Base-by-base conservation (phyloP, 495 filamentous ascomycete species). In the Lasiosphaeria hispida region DNA sequence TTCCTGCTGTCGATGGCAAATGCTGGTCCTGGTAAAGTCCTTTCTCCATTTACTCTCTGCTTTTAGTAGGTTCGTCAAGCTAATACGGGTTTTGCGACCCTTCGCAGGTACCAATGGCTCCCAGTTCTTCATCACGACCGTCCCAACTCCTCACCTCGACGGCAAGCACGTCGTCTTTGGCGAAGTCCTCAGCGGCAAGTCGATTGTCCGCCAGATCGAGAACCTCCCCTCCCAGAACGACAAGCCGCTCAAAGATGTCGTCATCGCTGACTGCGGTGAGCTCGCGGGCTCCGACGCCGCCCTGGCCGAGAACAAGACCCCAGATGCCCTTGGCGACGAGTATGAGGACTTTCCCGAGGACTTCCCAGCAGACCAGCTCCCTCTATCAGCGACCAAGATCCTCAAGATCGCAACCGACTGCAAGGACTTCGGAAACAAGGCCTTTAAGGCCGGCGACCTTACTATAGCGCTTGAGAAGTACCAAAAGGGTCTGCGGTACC, bases 321-420 rank as follows among this genome's bases (percentile, higher is more conserved):
- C 87, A 41, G 95, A 98, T 69, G 75, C 80, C 33, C 92, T 88
- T 14, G 94, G 95, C 50, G 94, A 99, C 73, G 80, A 85, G 10
- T 97, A 95, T 75, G 95, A 97, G 73, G 95, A 97, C 71, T 99
- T 89, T 77, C 93, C 94, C 19, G 92, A 95, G 68, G 94, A 99
- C 75, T 69, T 77, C 58, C 41, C 58, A 4, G 82, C 87, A 63
- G 77, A 74, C 34, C 51, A 55, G 52, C 57, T 67, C 47, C 72
- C 80, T 37, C 72, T 85, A 37, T 81, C 85, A 34, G 87, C 85
- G 2, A 65, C 78, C 37, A 79, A 87, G 60, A 83, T 93, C 44
- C 79, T 87, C 54, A 83, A 87, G 70, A 91, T 99, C 61, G 91
- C 90, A 2, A 75, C 80, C n/a, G 88, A 89, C 62, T 83, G 96